Percentiles rank a stretch among this genome's conserved stretches.
These are phyloP conservation scores for Pichia ethanolica DNA, from an alignment of 805 yeast genomes.

Conservation along the genomic window DNA sequence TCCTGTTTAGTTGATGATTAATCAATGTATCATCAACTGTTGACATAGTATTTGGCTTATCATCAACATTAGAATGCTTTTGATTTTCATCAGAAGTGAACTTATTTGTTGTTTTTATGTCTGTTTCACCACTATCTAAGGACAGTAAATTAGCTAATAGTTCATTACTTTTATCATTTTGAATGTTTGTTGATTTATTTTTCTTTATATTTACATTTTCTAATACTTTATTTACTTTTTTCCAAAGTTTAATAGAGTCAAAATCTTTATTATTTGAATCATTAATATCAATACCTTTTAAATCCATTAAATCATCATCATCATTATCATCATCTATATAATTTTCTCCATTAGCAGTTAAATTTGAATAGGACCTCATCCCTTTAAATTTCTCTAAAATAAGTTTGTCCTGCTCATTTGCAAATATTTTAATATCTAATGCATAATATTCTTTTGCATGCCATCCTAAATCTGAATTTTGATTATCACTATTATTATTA, in stretches of 20 bases:
- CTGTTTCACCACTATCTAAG: background rate
- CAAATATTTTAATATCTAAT: constrained; percentile 53
- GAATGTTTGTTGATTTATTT: background rate
- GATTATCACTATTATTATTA: constrained; percentile 3
- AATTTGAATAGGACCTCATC: background rate
- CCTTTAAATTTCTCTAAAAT: constrained; percentile 28
- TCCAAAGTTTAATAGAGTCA: constrained; percentile 1
- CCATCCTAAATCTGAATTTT: constrained; percentile 50
- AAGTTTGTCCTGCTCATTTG: constrained; percentile 41
- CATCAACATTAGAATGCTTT: too few species aligned
- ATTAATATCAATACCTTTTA: background rate
- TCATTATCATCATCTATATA: background rate
- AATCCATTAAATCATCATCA: background rate
- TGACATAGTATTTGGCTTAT: too few species aligned
- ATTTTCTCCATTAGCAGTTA: background rate
- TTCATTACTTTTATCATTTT: background rate
- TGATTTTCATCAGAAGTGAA: too few species aligned
- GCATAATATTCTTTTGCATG: constrained; percentile 66
- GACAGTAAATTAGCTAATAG: background rate
- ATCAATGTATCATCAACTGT: too few species aligned
- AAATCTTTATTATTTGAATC: background rate
- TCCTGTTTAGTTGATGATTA: too few species aligned
- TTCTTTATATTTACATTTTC: background rate
- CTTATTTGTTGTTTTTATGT: too few species aligned
- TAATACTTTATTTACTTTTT: background rate